These are phyloP conservation scores for Fusarium sp. DNA, from an alignment of 2,329 filamentous ascomycete genomes.

Conservation along the genomic window DNA sequence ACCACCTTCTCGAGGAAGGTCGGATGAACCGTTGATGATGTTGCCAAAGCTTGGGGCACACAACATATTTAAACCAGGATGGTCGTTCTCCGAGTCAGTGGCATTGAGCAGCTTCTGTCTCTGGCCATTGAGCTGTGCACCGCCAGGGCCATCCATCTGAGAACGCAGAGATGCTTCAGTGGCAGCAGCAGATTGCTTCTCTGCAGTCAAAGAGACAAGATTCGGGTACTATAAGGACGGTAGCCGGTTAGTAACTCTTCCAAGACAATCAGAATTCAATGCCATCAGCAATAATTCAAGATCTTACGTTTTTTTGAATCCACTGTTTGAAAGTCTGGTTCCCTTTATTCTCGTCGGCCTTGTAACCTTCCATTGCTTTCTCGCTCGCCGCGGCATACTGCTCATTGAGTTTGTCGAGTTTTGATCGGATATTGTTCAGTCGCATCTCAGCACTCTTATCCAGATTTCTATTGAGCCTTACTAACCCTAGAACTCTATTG, in stretches of 20 bases:
- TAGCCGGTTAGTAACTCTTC: too few relatives aligned
- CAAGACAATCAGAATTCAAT: too few relatives aligned
- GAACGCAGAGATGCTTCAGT: not conserved
- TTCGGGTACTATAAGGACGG: not conserved
- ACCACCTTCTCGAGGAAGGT: fast-evolving
- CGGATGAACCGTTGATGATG: not conserved
- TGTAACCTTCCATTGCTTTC: fast-evolving
- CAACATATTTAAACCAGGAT: not conserved
- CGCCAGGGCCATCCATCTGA: not conserved
- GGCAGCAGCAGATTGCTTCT: not conserved
- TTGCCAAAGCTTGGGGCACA: not conserved
- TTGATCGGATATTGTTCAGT: fast-evolving
- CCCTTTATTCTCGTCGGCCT: not conserved
- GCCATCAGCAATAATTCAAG: too few relatives aligned
- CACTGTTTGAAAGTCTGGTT: not conserved
- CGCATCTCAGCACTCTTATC: not conserved
- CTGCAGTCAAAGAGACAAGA: fast-evolving
- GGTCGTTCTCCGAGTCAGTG: fast-evolving
- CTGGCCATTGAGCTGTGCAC: fast-evolving
- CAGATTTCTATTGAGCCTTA: fast-evolving
- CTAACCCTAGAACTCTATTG: not conserved
- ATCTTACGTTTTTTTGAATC: not conserved
- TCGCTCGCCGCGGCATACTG: fast-evolving
- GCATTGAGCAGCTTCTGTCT: not conserved
- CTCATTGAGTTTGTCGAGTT: not conserved